Percentiles rank a stretch among this genome's conserved stretches.
Evolutionary conservation across 768 basidiomycete genomes (phyloP).

Genomic region (Arthromyces matolae): DNA sequence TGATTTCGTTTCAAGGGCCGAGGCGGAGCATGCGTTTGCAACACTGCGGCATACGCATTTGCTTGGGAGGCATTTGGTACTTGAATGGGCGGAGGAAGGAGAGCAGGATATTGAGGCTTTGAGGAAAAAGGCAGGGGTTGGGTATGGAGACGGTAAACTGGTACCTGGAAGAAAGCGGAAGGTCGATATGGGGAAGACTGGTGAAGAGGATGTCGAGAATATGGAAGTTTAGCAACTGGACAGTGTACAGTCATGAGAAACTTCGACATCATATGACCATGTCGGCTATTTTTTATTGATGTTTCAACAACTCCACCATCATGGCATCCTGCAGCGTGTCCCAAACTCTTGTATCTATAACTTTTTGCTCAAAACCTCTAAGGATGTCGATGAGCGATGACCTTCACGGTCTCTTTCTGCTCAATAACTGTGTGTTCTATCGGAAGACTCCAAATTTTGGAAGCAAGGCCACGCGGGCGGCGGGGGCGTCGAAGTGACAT

Average conservation of each 20-base stretch:
- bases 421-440: no score
- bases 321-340: no score
- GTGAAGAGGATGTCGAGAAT: slow-evolving; percentile 33
- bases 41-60: slow-evolving; percentile 93
- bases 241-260: no score
- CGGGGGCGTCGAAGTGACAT: no score
- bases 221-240: slow-evolving; percentile 21
- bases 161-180: slow-evolving; percentile 78
- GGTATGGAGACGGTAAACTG: slow-evolving; percentile 63
- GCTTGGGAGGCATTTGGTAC: slow-evolving; percentile 89
- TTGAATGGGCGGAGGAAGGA: slow-evolving; percentile 89
- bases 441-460: no score
- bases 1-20: slow-evolving; percentile 85
- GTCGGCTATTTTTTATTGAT: not conserved
- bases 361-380: no score
- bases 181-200: slow-evolving; percentile 47
- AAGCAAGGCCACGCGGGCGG: no score
- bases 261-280: no score
- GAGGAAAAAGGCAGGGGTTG: slow-evolving; percentile 76
- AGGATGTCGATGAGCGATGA: no score
- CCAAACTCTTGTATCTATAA: no score
- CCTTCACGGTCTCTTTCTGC: no score
- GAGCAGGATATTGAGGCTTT: slow-evolving; percentile 75
- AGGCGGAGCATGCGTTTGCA: slow-evolving; percentile 86
- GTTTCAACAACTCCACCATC: no score